These are phyloP conservation scores for Rutidosis leptorrhynchoides DNA, from an alignment of 129 eudicot genomes.

Conservation along the genomic window DNA sequence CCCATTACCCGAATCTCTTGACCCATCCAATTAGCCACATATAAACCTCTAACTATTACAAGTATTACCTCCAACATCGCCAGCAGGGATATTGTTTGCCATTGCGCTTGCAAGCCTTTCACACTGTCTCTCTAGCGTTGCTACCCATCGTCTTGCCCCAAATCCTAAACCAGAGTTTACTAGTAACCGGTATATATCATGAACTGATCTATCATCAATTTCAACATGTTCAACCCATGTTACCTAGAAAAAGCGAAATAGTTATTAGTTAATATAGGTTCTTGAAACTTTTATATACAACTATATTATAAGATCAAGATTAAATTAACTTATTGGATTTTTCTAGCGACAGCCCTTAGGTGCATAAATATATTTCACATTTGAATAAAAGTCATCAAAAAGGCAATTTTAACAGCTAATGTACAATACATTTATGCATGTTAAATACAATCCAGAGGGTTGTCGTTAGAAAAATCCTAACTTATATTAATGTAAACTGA, in stretches of 20 bases:
- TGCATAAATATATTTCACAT: no score
- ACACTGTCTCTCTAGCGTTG: constrained; percentile 47
- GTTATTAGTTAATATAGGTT: background rate
- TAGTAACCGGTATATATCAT: constrained; percentile 35
- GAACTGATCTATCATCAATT: constrained; percentile 41
- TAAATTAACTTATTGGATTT: no score
- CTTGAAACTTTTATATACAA: background rate
- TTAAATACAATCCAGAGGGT: no score
- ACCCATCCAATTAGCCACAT: background rate
- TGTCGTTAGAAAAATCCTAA: no score
- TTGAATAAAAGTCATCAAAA: no score
- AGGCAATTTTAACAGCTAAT: no score
- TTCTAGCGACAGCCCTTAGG: no score
- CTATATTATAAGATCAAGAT: no score
- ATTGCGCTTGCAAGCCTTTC: constrained; percentile 43
- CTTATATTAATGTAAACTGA: background rate
- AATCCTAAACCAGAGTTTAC: constrained; percentile 52
- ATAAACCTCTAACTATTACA: background rate
- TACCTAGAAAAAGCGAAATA: constrained; percentile 33
- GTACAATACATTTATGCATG: no score
- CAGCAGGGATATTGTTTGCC: constrained; percentile 34
- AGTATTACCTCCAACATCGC: constrained; percentile 30
- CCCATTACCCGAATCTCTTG: background rate
- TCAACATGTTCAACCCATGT: constrained; percentile 76
- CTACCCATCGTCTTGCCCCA: constrained; percentile 60